These are phyloP conservation scores for Metschnikowia orientalis DNA, from an alignment of 805 yeast genomes.

Conservation along the genomic window DNA sequence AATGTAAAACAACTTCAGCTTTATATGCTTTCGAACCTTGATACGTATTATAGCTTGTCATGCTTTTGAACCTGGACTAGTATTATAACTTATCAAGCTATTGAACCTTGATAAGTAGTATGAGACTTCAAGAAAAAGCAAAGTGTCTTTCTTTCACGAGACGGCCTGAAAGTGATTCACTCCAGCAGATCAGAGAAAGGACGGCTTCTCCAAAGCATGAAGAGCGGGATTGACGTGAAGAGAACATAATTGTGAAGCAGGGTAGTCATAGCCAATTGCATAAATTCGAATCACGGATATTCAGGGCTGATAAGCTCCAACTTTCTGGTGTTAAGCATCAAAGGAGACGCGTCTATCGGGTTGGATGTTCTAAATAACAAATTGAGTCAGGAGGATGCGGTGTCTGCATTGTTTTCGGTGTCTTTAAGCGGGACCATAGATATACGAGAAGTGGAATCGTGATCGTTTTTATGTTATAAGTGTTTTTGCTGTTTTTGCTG, in stretches of 20 bases:
- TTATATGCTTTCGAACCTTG: too few relatives aligned
- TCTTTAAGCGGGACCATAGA: constrained; percentile 8
- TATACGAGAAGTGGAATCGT: constrained; percentile 9
- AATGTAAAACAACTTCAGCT: too few relatives aligned
- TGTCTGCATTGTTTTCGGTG: constrained; percentile 6
- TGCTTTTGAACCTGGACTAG: too few relatives aligned
- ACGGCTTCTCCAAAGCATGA: constrained; percentile 7
- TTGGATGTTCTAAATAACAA: constrained; percentile 2
- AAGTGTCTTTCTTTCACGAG: constrained; percentile 3
- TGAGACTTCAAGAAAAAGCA: constrained; percentile 5
- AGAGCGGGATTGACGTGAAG: constrained; percentile 1
- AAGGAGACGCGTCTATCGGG: neutral
- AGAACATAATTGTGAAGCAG: constrained; percentile 3
- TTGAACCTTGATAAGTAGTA: too few relatives aligned
- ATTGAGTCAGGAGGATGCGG: neutral
- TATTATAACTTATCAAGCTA: too few relatives aligned
- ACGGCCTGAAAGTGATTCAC: constrained; percentile 9
- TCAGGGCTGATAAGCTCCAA: constrained; percentile 12
- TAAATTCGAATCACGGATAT: constrained; percentile 10
- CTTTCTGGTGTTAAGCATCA: constrained; percentile 8
- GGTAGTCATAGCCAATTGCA: constrained; percentile 11
- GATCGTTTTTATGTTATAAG: constrained; percentile 13
- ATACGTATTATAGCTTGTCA: too few relatives aligned
- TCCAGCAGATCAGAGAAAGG: constrained; percentile 4
- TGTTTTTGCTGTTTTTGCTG: too few relatives aligned